These are phyloP conservation scores for Picea sitchensis DNA, from an alignment of 75 land plant species.

Conservation along the genomic window DNA sequence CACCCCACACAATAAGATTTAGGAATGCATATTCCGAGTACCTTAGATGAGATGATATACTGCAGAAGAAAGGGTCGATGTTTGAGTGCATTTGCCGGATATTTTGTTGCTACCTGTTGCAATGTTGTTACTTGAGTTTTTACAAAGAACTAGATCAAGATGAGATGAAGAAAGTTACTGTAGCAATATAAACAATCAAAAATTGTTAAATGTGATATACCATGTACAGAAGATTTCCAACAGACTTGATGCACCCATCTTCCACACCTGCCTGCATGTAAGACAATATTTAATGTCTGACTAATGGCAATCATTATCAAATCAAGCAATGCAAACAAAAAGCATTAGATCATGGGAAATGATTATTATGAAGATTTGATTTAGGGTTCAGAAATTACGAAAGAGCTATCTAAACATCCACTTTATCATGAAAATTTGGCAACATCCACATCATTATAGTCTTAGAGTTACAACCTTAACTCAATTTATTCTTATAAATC, in stretches of 20 bases:
- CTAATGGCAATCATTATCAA: not conserved
- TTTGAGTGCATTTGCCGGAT: slow-evolving; percentile 80
- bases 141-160: not conserved
- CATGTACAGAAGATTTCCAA: slow-evolving; percentile 90
- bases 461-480: not conserved
- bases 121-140: not conserved
- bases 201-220: slow-evolving; percentile 27
- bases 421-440: not conserved
- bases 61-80: slow-evolving; percentile 68
- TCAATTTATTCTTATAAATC: not conserved
- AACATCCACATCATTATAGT: not conserved
- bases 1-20: not conserved
- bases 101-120: slow-evolving; percentile 91
- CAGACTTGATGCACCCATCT: slow-evolving; percentile 69
- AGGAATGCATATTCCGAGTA: slow-evolving; percentile 4
- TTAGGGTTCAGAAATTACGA: not conserved
- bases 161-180: not conserved
- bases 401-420: not conserved
- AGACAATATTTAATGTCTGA: not conserved
- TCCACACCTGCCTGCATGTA: slow-evolving; percentile 68
- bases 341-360: not conserved
- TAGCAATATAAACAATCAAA: not conserved
- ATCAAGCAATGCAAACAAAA: not conserved
- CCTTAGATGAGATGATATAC: slow-evolving; percentile 77
- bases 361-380: too few relatives aligned